Conservation (phyloP, 2,329 filamentous ascomycete genomes). For the Penicillium sp. region DNA sequence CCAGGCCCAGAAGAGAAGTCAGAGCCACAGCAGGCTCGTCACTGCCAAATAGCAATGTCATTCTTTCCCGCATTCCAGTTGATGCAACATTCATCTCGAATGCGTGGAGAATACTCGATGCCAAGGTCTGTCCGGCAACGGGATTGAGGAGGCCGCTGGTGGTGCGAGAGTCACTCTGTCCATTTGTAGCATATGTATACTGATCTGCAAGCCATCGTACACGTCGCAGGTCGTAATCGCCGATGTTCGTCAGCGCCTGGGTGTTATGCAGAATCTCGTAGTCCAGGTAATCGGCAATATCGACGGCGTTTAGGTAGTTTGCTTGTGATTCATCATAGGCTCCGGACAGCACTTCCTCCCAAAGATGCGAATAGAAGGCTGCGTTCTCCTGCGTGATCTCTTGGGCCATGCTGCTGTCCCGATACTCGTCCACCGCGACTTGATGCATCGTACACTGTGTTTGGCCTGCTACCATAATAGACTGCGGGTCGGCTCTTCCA, state of each 20-base stretch:
- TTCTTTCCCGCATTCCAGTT: conserved; percentile 44
- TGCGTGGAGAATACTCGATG: conserved; percentile 41
- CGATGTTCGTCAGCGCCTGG: conserved; percentile 40
- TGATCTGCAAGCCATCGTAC: conserved; percentile 55
- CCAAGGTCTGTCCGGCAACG: conserved; percentile 50
- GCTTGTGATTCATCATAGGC: conserved; percentile 45
- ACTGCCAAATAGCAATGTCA: conserved; percentile 56
- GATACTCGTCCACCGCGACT: conserved; percentile 45
- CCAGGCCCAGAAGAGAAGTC: conserved; percentile 51
- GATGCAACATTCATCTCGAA: conserved; percentile 45
- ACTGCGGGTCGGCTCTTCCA: conserved; percentile 52
- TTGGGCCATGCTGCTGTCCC: conserved; percentile 45
- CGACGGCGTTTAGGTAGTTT: conserved; percentile 57
- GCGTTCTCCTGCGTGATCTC: conserved; percentile 42
- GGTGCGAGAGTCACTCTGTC: conserved; percentile 44
- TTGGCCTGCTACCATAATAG: conserved; percentile 56
- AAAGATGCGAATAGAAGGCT: conserved; percentile 53
- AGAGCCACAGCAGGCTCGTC: conserved; percentile 57
- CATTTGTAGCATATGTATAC: conserved; percentile 53
- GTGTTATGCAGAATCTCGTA: conserved; percentile 59
- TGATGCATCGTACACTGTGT: conserved; percentile 48
- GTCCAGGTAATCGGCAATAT: conserved; percentile 61
- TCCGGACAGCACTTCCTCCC: conserved; percentile 48
- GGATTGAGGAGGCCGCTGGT: conserved; percentile 38
- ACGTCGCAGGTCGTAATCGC: conserved; percentile 34